These are phyloP conservation scores for Pythium folliculosum DNA, from an alignment of 352 stramenopile genomes.

Conservation along the genomic window DNA sequence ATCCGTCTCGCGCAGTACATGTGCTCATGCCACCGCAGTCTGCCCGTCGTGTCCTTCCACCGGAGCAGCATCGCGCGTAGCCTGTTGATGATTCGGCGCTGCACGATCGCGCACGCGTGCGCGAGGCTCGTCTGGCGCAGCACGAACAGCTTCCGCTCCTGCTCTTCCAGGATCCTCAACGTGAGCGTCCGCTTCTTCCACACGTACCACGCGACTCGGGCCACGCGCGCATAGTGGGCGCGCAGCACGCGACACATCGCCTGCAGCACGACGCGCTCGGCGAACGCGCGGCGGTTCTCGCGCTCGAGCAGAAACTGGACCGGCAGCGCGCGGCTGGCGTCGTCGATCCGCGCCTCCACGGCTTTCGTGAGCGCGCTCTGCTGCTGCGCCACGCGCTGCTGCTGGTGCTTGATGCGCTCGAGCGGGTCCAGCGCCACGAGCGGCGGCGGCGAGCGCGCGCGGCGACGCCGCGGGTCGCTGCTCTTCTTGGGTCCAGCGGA, in stretches of 20 bases:
- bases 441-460: constrained; percentile 1
- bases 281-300: constrained; percentile 24
- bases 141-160: constrained; percentile 28
- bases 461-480: background rate
- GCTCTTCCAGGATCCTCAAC: constrained; percentile 26
- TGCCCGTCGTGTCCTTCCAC: constrained; percentile 22
- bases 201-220: constrained; percentile 5
- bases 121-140: constrained; percentile 33
- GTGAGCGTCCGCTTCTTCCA: constrained; percentile 34
- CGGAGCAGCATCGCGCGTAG: constrained; percentile 3
- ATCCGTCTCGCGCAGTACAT: constrained; percentile 21
- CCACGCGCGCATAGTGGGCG: constrained; percentile 26
- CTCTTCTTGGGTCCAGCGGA: background rate
- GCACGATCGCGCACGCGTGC: constrained; percentile 42
- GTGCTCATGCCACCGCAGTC: constrained; percentile 28
- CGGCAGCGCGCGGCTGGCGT: constrained; percentile 21
- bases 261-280: constrained; percentile 27
- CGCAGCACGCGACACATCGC: constrained; percentile 20
- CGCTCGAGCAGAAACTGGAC: constrained; percentile 31
- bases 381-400: constrained; percentile 9
- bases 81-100: constrained; percentile 30
- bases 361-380: constrained; percentile 4
- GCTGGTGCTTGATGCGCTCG: constrained; percentile 17
- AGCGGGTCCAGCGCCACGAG: constrained; percentile 13
- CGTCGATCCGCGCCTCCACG: constrained; percentile 18